Evolutionary conservation across 371 early-diverging fungal species (phyloP).

Genomic region (Saksenaea oblongispora): DNA sequence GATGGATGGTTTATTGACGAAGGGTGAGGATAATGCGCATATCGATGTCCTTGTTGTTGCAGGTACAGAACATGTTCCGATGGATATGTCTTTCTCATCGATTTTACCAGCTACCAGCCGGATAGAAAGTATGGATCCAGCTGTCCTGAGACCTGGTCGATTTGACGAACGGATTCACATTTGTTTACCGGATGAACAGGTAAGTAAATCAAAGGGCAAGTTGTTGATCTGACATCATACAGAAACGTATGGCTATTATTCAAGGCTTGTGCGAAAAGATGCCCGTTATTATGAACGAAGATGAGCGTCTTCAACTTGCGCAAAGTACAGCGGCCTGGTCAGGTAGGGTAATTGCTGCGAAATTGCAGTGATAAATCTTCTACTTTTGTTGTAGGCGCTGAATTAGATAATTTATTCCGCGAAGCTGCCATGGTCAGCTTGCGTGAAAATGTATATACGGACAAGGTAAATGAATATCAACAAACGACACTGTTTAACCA

Average conservation of each 20-base stretch:
- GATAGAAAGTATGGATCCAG: conserved; percentile 86
- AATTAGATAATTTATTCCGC: conserved; percentile 62
- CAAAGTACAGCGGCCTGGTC: conserved; percentile 50
- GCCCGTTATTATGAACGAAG: conserved; percentile 44
- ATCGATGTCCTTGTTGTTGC: conserved; percentile 74
- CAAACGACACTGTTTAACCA: not conserved
- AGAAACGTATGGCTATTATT: conserved; percentile 54
- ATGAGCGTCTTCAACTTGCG: conserved; percentile 34
- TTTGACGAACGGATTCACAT: conserved; percentile 98
- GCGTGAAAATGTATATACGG: conserved; percentile 53
- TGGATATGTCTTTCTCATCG: not conserved
- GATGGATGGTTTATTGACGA: conserved; percentile 80
- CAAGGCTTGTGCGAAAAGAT: conserved; percentile 60
- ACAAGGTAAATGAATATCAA: conserved; percentile 28
- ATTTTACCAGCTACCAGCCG: conserved; percentile 56
- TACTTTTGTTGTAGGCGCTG: conserved; percentile 43
- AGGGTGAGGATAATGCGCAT: conserved; percentile 37
- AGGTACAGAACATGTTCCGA: conserved; percentile 45
- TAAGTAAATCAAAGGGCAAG: conserved; percentile 8
- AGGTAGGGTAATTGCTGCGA: conserved; percentile 26
- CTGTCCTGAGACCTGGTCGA: conserved; percentile 98
- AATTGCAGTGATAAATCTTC: not conserved
- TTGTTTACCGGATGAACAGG: conserved; percentile 84
- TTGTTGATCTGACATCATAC: conserved; percentile 27
- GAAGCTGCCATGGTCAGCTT: conserved; percentile 65